Evolutionary conservation across 2,329 filamentous ascomycete genomes (phyloP).

Genomic region (Pseudovirgaria hyperparasitica): DNA sequence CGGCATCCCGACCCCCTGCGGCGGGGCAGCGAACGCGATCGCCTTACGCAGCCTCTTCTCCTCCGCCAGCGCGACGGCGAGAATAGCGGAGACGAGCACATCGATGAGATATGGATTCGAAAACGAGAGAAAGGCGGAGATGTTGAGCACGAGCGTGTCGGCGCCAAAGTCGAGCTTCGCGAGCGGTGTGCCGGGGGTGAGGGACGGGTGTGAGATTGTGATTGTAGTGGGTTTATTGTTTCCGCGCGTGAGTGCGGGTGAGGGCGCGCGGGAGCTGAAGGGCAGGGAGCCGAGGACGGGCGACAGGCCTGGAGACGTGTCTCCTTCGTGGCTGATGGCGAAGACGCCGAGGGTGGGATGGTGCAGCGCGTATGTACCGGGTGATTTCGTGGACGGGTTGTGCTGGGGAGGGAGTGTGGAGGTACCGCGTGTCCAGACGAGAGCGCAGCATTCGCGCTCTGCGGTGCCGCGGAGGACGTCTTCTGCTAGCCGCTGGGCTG

Average conservation of each 20-base stretch:
- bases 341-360: conserved; percentile 33
- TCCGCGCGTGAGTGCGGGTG: conserved; percentile 18
- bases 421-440: conserved; percentile 48
- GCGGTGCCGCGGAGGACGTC: conserved; percentile 48
- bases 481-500: conserved; percentile 47
- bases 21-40: background rate
- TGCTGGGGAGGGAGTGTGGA: conserved; percentile 16
- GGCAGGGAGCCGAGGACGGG: conserved; percentile 26
- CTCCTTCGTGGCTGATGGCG: conserved; percentile 28
- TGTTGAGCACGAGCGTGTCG: conserved; percentile 30
- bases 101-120: conserved; percentile 34
- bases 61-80: conserved; percentile 34
- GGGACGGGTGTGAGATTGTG: conserved; percentile 25
- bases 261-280: conserved; percentile 23
- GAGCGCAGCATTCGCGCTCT: conserved; percentile 54
- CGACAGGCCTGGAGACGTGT: conserved; percentile 25
- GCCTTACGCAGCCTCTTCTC: conserved; percentile 18
- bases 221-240: conserved; percentile 20
- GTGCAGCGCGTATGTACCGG: conserved; percentile 30
- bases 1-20: background rate
- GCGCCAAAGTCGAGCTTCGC: conserved; percentile 31
- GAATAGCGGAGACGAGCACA: conserved; percentile 27
- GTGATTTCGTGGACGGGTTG: conserved; percentile 22
- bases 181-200: conserved; percentile 26
- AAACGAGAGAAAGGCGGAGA: conserved; percentile 28